A percentile compares a stretch with the other conserved stretches of the same genome.
phyloP scores from a whole-genome alignment of 106 monocot genomes.

The Allium sativum region DNA sequence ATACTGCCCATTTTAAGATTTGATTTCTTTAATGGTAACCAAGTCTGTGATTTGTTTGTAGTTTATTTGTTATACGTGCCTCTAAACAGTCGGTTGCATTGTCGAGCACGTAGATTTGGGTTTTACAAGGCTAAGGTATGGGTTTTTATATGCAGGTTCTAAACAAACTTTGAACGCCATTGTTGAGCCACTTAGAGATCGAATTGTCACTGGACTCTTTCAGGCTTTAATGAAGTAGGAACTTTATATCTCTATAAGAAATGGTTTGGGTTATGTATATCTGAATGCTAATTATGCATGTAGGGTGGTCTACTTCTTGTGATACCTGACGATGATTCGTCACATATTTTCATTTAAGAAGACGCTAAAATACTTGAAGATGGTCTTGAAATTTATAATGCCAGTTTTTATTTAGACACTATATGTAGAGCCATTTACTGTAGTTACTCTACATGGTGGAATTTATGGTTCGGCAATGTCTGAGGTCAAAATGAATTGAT shows the following conservation, averaged over 20 bases:
- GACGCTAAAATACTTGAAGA: constrained; percentile 82
- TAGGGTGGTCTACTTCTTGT: constrained; percentile 84
- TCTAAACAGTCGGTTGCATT: no score
- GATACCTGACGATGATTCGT: constrained; percentile 75
- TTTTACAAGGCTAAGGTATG: no score
- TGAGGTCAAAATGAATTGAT: no score
- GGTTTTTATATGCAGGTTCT: constrained; percentile 49
- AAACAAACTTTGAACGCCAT: constrained; percentile 86
- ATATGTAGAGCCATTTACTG: no score
- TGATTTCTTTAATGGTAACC: no score
- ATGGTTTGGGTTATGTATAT: not conserved
- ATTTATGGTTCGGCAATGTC: no score
- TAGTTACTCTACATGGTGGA: no score
- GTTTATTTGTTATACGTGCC: no score
- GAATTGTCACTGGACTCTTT: constrained; percentile 87
- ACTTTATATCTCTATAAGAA: not conserved
- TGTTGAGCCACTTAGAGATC: constrained; percentile 83
- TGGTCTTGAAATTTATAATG: constrained; percentile 56
- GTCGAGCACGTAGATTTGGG: no score
- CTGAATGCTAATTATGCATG: constrained; percentile 7
- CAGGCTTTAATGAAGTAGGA: constrained; percentile 82
- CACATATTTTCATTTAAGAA: constrained; percentile 54
- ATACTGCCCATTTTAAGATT: no score
- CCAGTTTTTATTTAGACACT: no score
- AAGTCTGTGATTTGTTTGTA: no score